phyloP scores from a whole-genome alignment of 1,284 basidiomycete species.

The Tilletia caries region DNA sequence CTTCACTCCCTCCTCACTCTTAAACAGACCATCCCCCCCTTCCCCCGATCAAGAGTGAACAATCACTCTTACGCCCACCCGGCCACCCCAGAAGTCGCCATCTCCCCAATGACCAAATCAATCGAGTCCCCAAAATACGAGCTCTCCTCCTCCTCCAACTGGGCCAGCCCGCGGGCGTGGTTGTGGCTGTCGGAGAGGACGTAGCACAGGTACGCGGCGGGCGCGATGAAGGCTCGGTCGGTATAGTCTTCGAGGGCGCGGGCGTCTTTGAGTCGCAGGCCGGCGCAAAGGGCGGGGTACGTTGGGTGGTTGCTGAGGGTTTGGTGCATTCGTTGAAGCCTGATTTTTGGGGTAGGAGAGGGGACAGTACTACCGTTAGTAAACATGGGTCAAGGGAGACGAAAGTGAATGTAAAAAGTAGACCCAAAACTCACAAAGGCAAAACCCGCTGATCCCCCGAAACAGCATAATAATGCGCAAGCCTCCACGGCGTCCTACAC shows the following conservation, averaged over 20 bases:
- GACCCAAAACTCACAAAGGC: constrained; percentile 19
- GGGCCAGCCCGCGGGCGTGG: constrained; percentile 27
- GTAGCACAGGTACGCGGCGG: constrained; percentile 37
- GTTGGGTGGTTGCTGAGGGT: constrained; percentile 22
- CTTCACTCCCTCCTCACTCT: too few species aligned
- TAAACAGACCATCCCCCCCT: too few species aligned
- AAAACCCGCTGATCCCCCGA: constrained; percentile 36
- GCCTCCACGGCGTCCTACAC: constrained; percentile 45
- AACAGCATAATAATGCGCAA: constrained; percentile 42
- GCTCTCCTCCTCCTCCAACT: constrained; percentile 25
- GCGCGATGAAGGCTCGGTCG: constrained; percentile 46
- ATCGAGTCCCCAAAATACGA: constrained; percentile 49
- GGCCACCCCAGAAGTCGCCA: background rate
- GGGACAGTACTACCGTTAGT: background rate
- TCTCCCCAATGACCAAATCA: constrained; percentile 41
- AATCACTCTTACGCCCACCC: constrained; percentile 5
- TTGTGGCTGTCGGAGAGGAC: constrained; percentile 30
- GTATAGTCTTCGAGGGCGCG: constrained; percentile 37
- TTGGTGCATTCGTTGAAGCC: constrained; percentile 29
- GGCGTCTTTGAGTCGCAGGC: constrained; percentile 24
- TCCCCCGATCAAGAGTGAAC: too few species aligned
- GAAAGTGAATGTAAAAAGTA: background rate
- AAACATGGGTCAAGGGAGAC: background rate
- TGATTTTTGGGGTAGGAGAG: too few species aligned
- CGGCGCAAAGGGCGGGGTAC: constrained; percentile 42